Base-by-base conservation (phyloP, 768 basidiomycete species). In the Arthromyces matolae region DNA sequence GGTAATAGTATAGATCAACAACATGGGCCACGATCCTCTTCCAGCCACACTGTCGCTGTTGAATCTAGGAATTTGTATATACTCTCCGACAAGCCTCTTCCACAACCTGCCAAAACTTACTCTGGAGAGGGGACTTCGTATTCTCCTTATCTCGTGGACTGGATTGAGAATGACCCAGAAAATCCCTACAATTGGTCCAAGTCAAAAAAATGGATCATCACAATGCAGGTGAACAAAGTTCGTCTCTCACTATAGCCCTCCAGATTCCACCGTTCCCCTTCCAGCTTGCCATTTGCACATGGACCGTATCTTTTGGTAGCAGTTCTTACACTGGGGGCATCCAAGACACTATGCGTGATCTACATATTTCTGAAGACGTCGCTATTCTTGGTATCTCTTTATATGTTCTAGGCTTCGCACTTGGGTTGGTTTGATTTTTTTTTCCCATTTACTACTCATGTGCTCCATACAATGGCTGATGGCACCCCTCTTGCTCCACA, bases 331-430 rank as follows among this genome's bases (percentile, higher is more conserved):
- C 71, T 13, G 80, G 79, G 16, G 79, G 80, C 5, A 61, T 81
- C 7, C 53, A 64, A 27, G 62, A 62, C 40, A 77, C 77, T 39
- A 67, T 69, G 50, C 58, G 55, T 27, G 76, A 79, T 33, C 65
- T 83, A 28, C 64, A 71, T 35, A 69, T 80, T 42, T 76, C 77
- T 4, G 68, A 73, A 46, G 71, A 75, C 47, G 64, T 80, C 47
- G 76, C 79, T 3, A 78, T 80, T 34, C 66, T 82, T 6, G 82
- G 82, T 13, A 70, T 84, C 18, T 80, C 81, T 4, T 62, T 83
- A 13, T 84, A 81, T 58, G 79, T 86, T 27, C 62, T 85, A 24
- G 82, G 81, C 1, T 81, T 85, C 56, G 80, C 76, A 4, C 53
- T 82, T 19, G 80, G 80, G 76, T 79, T 48, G 29, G 70, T 64